Base-by-base conservation (phyloP, 805 yeast species). In the Komagataella mondaviorum region DNA sequence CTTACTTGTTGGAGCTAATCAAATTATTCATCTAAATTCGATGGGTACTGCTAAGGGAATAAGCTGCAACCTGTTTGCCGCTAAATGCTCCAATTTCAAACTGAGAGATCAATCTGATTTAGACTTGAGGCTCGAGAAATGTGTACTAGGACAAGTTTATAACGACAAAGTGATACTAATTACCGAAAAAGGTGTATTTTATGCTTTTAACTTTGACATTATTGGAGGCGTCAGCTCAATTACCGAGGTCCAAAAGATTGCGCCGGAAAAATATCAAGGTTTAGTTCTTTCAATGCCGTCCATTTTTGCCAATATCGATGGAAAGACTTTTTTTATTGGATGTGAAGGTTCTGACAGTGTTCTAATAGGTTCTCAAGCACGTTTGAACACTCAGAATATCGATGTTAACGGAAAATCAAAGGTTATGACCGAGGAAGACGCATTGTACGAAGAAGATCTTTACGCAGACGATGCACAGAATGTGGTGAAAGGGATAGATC, bases 1-100 rank as follows among this genome's bases (percentile, higher is more conserved):
- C 48, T 65, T 89, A 6, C 58, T 78, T 17, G 51, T 87, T 3
- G 96, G 97, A 1, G 75, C 84, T 43, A 89, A 90, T 61, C 86
- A 84, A 58, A 57, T 90, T 6, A 68, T 88, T 8, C 90, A 87
- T 64, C 76, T 88, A 16, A 96, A 90, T 60, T 80, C 87, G 30
- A 77, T 88, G 2, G 95, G 95, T 3, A 77, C 82, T 36, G 60
- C 73, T 2, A 74, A 78, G 53, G 83, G 88, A 23, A 68, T 82
- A 2, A 80, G 83, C 2, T 77, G 83, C 1, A 86, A 86, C 60
- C 65, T 69, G 53, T 83, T 67, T 57, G 77, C 79, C 24, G 55
- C 69, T 2, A 61, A 62, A 14, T 60, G 68, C 30, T 67, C 81
- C 0, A 63, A 66, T 49, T 61, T 73, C 65, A 60, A 65, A 51